Percentiles rank a stretch among this genome's conserved stretches.
These are phyloP conservation scores for Zanthoxylum bungeanum DNA, from an alignment of 345 rosid species.

Conservation along the genomic window DNA sequence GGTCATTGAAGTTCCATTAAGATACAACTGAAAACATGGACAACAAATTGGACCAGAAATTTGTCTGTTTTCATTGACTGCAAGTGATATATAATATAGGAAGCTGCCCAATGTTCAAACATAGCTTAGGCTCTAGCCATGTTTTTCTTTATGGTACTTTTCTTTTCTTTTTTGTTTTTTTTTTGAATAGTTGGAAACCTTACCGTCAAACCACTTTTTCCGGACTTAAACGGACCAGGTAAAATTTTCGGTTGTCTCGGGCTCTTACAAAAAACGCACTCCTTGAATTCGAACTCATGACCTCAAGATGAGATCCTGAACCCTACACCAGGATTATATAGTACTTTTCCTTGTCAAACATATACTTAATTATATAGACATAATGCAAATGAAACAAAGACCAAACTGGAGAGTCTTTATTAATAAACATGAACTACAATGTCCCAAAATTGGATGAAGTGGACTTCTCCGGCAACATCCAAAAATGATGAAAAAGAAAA, in stretches of 20 bases:
- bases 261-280: too few relatives aligned
- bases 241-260: too few relatives aligned
- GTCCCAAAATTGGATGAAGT: slow-evolving; percentile 20
- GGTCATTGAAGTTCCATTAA: neutral
- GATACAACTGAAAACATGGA: neutral
- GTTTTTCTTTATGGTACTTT: neutral
- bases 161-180: too few relatives aligned
- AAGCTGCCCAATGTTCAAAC: neutral
- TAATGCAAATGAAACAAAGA: neutral
- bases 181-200: too few relatives aligned
- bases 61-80: neutral
- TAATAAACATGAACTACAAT: slow-evolving; percentile 14
- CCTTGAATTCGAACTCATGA: too few relatives aligned
- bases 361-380: neutral
- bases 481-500: neutral
- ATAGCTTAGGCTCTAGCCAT: neutral
- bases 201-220: too few relatives aligned
- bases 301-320: too few relatives aligned
- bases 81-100: neutral
- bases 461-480: slow-evolving; percentile 22
- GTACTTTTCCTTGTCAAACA: neutral
- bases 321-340: too few relatives aligned
- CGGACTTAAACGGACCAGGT: too few relatives aligned
- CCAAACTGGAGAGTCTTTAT: slow-evolving; percentile 8
- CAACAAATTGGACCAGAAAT: neutral